Evolutionary conservation across 805 yeast genomes (phyloP), one percentile per base, ranked within the genome.

Genomic region (Hanseniaspora occidentalis): DNA sequence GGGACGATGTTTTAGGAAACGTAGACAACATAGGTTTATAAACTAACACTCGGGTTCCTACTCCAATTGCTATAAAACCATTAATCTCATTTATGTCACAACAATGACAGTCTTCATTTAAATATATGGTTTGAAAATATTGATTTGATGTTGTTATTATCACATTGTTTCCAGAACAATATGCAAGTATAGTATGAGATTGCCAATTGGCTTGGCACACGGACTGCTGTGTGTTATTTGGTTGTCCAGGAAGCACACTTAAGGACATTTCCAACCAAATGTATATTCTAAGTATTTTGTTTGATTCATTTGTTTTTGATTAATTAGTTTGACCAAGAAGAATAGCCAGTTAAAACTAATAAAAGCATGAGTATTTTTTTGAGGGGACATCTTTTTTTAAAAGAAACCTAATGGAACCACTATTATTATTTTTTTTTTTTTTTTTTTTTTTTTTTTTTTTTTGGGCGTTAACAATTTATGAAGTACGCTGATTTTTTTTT

Each of bases 111-210:
- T 84, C 95, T 2, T 63, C 46, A 9, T 75, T 77, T 18, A 85
- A 63, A 49, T 82, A 82, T 1, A 85, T 62, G 0, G 95, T 85
- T 57, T 89, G 97, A 14, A 86, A 60, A 45, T 79, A 61, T 19
- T 62, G 58, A 43, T 69, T 64, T 44, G 71, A 69, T 6, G 79
- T 66, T 2, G 78, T 54, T 4, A 82, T 69, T 25, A 89, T 81
- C 48, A 89, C 65, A 55, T 84, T 85, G 60, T 85, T 85, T 1
- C 95, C 96, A 1, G 96, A 84, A 43, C 86, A 82, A 56, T 89
- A 89, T 1, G 76, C 77, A 25, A 82, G 60, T 2, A 85, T 58
- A 39, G 75, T 71, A 44, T 73, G 75, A 9, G 67, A 66, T 41
- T 74, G 75, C 95, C 95, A 85, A 29, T 63, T 60, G 6, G 67